Base-by-base conservation (phyloP, 495 filamentous ascomycete genomes). In the Aspergillus funiculosus region DNA sequence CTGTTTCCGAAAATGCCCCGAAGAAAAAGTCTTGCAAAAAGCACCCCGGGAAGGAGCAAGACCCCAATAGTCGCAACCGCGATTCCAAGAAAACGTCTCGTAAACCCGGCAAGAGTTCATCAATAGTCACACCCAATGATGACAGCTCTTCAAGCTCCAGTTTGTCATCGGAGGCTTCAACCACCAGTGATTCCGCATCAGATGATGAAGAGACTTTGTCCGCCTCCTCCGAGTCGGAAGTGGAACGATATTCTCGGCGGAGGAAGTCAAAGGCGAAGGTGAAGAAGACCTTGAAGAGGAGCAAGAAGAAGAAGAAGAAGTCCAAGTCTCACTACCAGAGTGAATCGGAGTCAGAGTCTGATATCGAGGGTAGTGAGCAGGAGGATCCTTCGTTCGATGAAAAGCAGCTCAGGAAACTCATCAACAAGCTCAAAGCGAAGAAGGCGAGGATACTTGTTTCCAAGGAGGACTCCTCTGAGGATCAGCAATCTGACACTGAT, bases 351-450 rank as follows among this genome's bases (percentile, higher is more conserved):
- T 60, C 66, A 0, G 60, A 65, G n/a, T 51, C 56, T 4, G 53
- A 57, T 11, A 53, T 48, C 6, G 51, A 59, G 9, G 58, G 58
- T 1, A 61, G 46, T 0, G 60, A 64, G 6, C 60, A 59, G 15
- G 50, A 60, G 8, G 61, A 62, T 21, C 24, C 51, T 7, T 32
- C 51, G 20, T 29, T 59, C 31, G 52, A 67, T 39, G 66, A 71
- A 48, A 74, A 69, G 50, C 61, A 73, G 21, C 47, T 67, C 13
- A 69, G 70, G 50, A 73, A 73, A 47, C 54, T 71, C 48, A 66
- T 74, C 35, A 57, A 69, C n/a, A 76, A 71, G 50, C 62, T 68
- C 28, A 78, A 77, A 58, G 59, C 70, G 10, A 73, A 64, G 31
- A 64, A 62, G 11, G 68, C 68, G 41, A 63, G 48, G 57, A 56